Evolutionary conservation across 768 basidiomycete genomes (phyloP), one percentile per base, ranked within the genome.

Genomic region (Boletus sensibilis): DNA sequence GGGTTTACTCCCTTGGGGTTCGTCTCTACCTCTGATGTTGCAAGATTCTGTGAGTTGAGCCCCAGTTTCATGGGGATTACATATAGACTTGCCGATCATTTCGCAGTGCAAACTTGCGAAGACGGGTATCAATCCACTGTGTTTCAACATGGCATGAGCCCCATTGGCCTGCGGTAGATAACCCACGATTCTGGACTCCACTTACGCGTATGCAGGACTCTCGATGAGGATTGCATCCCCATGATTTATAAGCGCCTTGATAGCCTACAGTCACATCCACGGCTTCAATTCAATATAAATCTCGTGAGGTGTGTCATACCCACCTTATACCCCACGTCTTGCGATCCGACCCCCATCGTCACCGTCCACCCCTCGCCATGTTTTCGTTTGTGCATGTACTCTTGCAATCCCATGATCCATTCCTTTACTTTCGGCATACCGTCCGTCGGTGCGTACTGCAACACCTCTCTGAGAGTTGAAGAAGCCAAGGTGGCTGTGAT

Each of bases 251-350:
- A 93, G 72, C 6, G 83, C 80, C 27, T 75, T 68, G 51, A 89
- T 80, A n/a, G 84, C 85, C 88, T 93, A 42, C 29, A 10, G 20
- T 31, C 25, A 29, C 34, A 23, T 14, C 25, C 51, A 27, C 35
- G 21, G 38, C 16, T 25, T 20, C 16, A 33, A 21, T 14, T 10
- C 35, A 50, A 29, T 37, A 9, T 5, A 27, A 27, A 18, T 9
- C 21, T 34, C 40, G 23, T 13, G 34, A 23, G 29, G 49, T 38
- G 23, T 20, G 34, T 50, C 9, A 48, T 7, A 55, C 49, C 23
- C 14, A 42, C 91, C 82, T 94, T 95, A 74, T 80, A 86, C 45
- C 93, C 81, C 61, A 90, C 66, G 75, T 94, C 92, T 72, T 94
- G 92, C 39, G 87, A 88, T 23, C 92, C 91, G 37, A 79, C 76